Base-by-base conservation (phyloP, 2,329 filamentous ascomycete genomes). In the Monosporascus sp. region DNA sequence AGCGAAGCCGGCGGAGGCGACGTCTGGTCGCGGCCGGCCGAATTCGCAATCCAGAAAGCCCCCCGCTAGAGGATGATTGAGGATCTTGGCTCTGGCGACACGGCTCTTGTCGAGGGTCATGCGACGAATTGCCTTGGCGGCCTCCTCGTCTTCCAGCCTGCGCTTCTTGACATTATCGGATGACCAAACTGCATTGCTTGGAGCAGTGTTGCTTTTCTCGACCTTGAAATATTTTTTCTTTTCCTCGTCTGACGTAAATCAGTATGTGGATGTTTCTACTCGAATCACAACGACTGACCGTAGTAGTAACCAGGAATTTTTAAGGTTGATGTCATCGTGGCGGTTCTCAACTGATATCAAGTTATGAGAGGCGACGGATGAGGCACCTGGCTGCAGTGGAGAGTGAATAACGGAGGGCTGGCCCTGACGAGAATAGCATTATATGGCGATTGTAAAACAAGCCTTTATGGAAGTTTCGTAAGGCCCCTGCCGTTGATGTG, bases 171-270 rank as follows among this genome's bases (percentile, higher is more conserved):
- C 79, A 7, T 77, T 76, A 46, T 80, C 73, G n/a, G 74, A 70
- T 8, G 84, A 82, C 72, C 84, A 87, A 17, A 75, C 69, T 0
- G 78, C 73, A 7, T 67, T 69, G 2, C 71, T 58, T 0, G 82
- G 76, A 1, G 81, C 81, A 17, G 75, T 75, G 51, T 79, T 75
- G 40, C 80, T 74, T 46, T 76, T 78, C 64, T 87, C 81, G 49
- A 89, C 79, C 61, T 82, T 85, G 69, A 88, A 89, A 63, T 88
- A 89, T 58, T 82, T 86, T 38, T 78, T 78, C 66, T 82, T 87
- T 44, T 77, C 76, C 15, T 68, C 50, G 55, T 85, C 82, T 84
- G 51, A 35, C 9, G 5, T 14, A 35, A 4, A 14, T 35, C 11
- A 35, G 11, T 35, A 35, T 14, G 11, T 9, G 31, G 31, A 35